A percentile compares a stretch with the other conserved stretches of the same genome.
Conservation (phyloP, 495 filamentous ascomycete genomes). For the Lophiotrema nucula region DNA sequence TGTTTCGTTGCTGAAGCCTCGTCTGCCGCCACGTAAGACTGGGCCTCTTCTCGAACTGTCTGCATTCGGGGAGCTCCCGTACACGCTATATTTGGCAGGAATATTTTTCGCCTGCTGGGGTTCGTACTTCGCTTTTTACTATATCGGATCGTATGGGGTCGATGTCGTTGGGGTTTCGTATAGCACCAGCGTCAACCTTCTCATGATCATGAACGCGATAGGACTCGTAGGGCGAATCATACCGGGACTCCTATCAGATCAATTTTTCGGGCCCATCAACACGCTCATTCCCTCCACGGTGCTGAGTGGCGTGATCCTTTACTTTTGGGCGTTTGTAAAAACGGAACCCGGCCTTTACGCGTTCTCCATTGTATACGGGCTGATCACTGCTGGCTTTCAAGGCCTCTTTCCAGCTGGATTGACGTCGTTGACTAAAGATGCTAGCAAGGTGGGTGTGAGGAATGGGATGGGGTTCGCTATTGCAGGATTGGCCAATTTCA, state of each 20-base stretch:
- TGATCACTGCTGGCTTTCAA: conserved; percentile 38
- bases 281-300: conserved; percentile 38
- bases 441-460: conserved; percentile 39
- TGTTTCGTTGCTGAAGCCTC: conserved; percentile 25
- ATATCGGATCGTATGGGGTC: conserved; percentile 37
- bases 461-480: conserved; percentile 44
- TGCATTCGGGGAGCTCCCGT: conserved; percentile 37
- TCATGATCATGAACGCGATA: conserved; percentile 42
- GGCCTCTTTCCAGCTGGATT: conserved; percentile 39
- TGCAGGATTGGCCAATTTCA: conserved; percentile 38
- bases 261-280: conserved; percentile 37
- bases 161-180: conserved; percentile 35
- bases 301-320: conserved; percentile 32
- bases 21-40: conserved; percentile 32
- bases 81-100: conserved; percentile 32
- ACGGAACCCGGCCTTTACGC: conserved; percentile 30
- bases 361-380: conserved; percentile 38
- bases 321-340: conserved; percentile 38
- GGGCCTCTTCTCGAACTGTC: conserved; percentile 35
- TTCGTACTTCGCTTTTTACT: conserved; percentile 34
- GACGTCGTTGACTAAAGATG: conserved; percentile 37
- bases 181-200: conserved; percentile 31
- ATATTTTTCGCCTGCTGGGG: conserved; percentile 20
- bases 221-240: conserved; percentile 40
- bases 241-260: conserved; percentile 40